These are phyloP conservation scores for Annona squamosa DNA, from an alignment of 164 flowering plant species.

Conservation along the genomic window DNA sequence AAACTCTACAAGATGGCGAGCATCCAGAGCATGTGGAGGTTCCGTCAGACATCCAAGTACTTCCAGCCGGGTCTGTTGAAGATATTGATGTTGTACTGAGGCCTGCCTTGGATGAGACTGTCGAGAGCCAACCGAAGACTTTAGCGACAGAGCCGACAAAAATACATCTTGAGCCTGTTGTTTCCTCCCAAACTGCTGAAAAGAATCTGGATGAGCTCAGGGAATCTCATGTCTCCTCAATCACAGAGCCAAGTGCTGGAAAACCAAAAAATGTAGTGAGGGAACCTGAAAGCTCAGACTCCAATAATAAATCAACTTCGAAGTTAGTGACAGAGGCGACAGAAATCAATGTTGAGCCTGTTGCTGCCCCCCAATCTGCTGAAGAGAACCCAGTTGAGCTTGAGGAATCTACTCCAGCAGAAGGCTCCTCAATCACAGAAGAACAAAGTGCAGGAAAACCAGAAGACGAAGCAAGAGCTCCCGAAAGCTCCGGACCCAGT, in stretches of 20 bases:
- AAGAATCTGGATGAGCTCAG: conserved; percentile 11
- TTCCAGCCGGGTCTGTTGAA: conserved; percentile 15
- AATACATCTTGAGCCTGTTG: conserved; percentile 1
- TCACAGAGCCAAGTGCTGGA: conserved; percentile 7
- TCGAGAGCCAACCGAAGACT: conserved; percentile 5
- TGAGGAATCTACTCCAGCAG: conserved; percentile 12
- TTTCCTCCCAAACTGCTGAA: conserved; percentile 6
- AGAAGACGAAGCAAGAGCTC: conserved; percentile 4
- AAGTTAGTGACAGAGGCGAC: conserved; percentile 2
- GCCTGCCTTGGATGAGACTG: conserved; percentile 12
- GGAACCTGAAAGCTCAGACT: conserved; percentile 11
- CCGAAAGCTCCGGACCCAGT: conserved; percentile 12
- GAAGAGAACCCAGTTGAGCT: conserved; percentile 10
- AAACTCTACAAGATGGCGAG: not conserved
- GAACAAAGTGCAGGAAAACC: conserved; percentile 4
- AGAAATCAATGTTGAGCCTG: conserved; percentile 6
- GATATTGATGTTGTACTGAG: not conserved
- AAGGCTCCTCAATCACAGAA: conserved; percentile 9
- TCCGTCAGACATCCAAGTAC: conserved; percentile 6
- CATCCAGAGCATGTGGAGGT: not conserved
- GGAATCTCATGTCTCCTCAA: conserved; percentile 13
- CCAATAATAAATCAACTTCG: not conserved
- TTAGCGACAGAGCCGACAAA: conserved; percentile 7
- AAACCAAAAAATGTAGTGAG: conserved; percentile 1
- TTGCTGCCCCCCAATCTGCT: conserved; percentile 6